Evolutionary conservation across 2,329 filamentous ascomycete genomes (phyloP).

Genomic region (Chrysosporium keratinophilum): DNA sequence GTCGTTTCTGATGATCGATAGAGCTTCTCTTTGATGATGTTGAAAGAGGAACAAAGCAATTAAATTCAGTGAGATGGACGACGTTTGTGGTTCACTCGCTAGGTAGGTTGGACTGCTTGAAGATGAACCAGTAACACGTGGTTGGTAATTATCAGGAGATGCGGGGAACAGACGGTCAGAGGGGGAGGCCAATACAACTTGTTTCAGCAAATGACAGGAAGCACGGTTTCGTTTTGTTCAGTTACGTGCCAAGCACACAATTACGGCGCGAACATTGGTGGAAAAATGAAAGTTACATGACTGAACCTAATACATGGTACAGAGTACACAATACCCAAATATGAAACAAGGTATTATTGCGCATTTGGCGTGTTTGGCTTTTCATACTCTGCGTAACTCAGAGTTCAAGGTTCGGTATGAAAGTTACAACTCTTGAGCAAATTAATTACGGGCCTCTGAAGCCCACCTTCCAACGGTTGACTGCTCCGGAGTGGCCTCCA

Average conservation of each 20-base stretch:
- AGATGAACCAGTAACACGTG: slow-evolving; percentile 10
- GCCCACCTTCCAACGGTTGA: neutral
- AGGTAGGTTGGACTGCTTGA: slow-evolving; percentile 9
- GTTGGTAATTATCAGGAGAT: slow-evolving; percentile 8
- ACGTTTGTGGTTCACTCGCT: slow-evolving; percentile 8
- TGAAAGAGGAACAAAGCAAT: slow-evolving; percentile 11
- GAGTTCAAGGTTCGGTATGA: neutral
- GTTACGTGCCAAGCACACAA: neutral
- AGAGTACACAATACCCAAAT: neutral
- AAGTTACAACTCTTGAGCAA: too few species aligned
- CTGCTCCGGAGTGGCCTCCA: too few species aligned
- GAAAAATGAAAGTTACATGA: neutral
- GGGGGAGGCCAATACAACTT: slow-evolving; percentile 4
- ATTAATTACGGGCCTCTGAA: neutral
- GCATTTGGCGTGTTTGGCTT: neutral
- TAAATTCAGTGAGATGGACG: slow-evolving; percentile 7
- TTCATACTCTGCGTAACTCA: neutral
- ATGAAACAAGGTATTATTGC: neutral
- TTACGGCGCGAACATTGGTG: neutral
- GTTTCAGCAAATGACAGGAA: slow-evolving; percentile 2
- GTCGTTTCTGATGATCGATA: neutral
- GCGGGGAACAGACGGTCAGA: slow-evolving; percentile 9
- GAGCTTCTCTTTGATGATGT: slow-evolving; percentile 5
- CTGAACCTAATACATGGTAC: neutral
- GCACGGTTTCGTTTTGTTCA: neutral